Evolutionary conservation across 352 stramenopile genomes (phyloP), one percentile per base, ranked within the genome.

Genomic region (Phytophthora pini): DNA sequence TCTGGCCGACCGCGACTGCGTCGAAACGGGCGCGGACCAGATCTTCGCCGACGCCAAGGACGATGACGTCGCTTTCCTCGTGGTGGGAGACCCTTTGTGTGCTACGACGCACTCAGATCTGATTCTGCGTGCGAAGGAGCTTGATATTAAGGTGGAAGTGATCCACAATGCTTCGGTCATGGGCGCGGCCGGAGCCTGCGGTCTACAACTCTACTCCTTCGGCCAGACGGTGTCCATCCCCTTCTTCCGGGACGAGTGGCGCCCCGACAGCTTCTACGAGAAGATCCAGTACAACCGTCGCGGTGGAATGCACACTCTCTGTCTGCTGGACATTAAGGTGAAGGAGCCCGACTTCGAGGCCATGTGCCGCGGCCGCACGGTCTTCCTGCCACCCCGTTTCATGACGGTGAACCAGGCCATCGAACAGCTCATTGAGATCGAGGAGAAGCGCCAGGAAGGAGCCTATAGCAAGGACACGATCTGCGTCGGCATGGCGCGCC

Each of bases 91-190:
- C 80, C 96, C 97, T 15, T 91, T 99, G 20, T 99, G 97, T 68
- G 98, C 98, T 29, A 99, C 98, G 26, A 99, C 98, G 5, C 98
- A 99, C 80, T 98, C 96, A 22, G 98, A 99, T 79, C 83, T 99
- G 51, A 98, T 98, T 67, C 84, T 99, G 54, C 91, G 98, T 53
- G 97, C 97, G 1, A 81, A 93, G 64, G 87, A 98, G 73, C 70
- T 93, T 31, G 95, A 90, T 17, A 97, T 99, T 55, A 69, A 89
- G 49, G 96, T 99, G 9, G 86, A 99, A 69, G 89, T 99, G 47
- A 96, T 99, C 36, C 97, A 99, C 76, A 99, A 99, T 76, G 97
- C 97, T 8, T 98, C 91, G 12, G 97, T 99, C 66, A 99, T 99
- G 97, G 97, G 97, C 27, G 98, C 97, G 4, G 94, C 94, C 10